These are phyloP conservation scores for Aspergillus egyptiacus DNA, from an alignment of 495 filamentous ascomycete genomes.

Conservation along the genomic window DNA sequence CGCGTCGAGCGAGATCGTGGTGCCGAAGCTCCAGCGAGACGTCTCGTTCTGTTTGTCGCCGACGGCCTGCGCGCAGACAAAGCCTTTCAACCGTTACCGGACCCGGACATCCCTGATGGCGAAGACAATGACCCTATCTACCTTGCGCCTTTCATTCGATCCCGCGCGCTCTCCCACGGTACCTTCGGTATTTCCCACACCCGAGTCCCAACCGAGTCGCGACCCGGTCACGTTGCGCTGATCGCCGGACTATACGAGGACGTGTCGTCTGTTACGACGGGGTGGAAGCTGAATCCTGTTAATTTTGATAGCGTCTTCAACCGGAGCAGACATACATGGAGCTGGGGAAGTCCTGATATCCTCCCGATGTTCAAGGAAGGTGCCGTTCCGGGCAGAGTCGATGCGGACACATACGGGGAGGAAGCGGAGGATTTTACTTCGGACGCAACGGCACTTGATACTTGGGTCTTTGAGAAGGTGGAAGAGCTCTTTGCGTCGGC, in stretches of 20 bases:
- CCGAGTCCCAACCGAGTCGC: slow-evolving; percentile 92
- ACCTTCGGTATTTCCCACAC: slow-evolving; percentile 99
- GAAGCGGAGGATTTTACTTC: slow-evolving; percentile 86
- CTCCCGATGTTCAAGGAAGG: slow-evolving; percentile 95
- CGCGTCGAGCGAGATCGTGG: slow-evolving; percentile 55
- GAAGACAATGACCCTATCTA: slow-evolving; percentile 56
- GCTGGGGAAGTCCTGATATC: slow-evolving; percentile 98
- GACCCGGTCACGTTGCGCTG: slow-evolving; percentile 94
- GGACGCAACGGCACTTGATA: slow-evolving; percentile 76
- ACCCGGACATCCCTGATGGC: slow-evolving; percentile 57
- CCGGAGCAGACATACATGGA: slow-evolving; percentile 92
- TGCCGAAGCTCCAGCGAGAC: slow-evolving; percentile 72
- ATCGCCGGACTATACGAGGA: slow-evolving; percentile 98
- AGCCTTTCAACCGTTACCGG: slow-evolving; percentile 88
- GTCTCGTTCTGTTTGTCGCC: slow-evolving; percentile 93
- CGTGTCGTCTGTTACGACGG: slow-evolving; percentile 93
- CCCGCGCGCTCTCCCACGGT: slow-evolving; percentile 78
- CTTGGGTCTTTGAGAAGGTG: slow-evolving; percentile 94
- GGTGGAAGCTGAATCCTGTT: slow-evolving; percentile 98
- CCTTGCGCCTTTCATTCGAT: slow-evolving; percentile 90
- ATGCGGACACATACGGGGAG: slow-evolving; percentile 74
- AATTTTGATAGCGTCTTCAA: slow-evolving; percentile 99
- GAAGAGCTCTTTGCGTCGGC: slow-evolving; percentile 80
- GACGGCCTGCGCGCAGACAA: slow-evolving; percentile 97
- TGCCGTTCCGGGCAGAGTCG: slow-evolving; percentile 78